A percentile compares a stretch with the other conserved stretches of the same genome.
phyloP scores from a whole-genome alignment of 805 yeast species.

The Metschnikowia bowlesiae region DNA sequence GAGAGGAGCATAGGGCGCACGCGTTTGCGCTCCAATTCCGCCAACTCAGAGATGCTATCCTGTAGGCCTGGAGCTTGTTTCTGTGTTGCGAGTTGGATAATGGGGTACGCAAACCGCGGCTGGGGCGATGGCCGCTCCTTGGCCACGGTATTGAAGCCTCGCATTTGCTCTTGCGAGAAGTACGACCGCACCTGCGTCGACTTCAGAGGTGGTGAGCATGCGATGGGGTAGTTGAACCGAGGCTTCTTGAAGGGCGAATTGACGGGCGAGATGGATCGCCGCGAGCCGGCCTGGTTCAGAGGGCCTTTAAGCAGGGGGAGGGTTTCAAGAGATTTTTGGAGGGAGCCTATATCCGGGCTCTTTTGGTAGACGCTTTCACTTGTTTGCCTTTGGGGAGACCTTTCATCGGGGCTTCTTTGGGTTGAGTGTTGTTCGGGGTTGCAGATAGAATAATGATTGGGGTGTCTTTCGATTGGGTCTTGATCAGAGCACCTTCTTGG shows the following conservation, averaged over 20 bases:
- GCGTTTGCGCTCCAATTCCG: conserved; percentile 16
- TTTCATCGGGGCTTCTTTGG: no score
- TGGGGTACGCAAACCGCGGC: conserved; percentile 13
- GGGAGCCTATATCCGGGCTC: background rate
- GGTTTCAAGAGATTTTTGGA: background rate
- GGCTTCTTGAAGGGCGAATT: background rate
- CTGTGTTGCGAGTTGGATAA: conserved; percentile 29
- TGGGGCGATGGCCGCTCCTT: background rate
- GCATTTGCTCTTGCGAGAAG: conserved; percentile 12
- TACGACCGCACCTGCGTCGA: conserved; percentile 7
- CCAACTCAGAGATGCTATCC: background rate
- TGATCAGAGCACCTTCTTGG: no score
- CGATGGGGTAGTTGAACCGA: background rate
- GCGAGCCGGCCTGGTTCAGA: background rate
- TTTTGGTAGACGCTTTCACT: no score
- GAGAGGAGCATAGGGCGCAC: conserved; percentile 37
- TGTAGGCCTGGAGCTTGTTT: background rate
- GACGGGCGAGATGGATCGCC: background rate
- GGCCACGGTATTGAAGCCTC: conserved; percentile 7
- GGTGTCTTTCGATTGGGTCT: no score
- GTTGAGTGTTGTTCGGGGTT: no score
- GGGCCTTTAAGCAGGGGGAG: background rate
- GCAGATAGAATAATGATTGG: no score
- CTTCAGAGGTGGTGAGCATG: no score
- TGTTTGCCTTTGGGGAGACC: no score